A percentile compares a stretch with the other conserved stretches of the same genome.
These are phyloP conservation scores for Kazachstania viticola DNA, from an alignment of 805 yeast species.

Conservation along the genomic window DNA sequence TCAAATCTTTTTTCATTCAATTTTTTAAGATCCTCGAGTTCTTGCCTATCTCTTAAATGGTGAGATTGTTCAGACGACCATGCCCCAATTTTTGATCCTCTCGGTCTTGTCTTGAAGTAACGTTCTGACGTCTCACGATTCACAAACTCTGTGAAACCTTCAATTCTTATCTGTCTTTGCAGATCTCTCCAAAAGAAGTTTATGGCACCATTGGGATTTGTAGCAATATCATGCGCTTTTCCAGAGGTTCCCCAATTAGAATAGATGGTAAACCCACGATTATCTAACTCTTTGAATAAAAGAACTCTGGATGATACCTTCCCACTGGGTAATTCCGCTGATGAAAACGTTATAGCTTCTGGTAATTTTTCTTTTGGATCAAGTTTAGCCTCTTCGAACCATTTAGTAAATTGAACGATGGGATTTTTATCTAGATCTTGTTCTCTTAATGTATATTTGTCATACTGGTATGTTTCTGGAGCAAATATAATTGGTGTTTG, in stretches of 20 bases:
- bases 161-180: slow-evolving; percentile 89
- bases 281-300: slow-evolving; percentile 80
- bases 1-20: slow-evolving; percentile 46
- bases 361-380: slow-evolving; percentile 50
- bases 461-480: slow-evolving; percentile 81
- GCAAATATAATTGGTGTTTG: slow-evolving; percentile 43
- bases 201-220: slow-evolving; percentile 72
- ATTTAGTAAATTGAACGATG: slow-evolving; percentile 61
- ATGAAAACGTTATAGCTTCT: slow-evolving; percentile 78
- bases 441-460: slow-evolving; percentile 48
- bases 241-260: slow-evolving; percentile 88
- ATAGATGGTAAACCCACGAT: slow-evolving; percentile 72
- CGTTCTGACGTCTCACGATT: slow-evolving; percentile 60
- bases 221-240: slow-evolving; percentile 56
- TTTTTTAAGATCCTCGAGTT: slow-evolving; percentile 43
- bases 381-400: slow-evolving; percentile 72
- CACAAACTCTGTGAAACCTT: slow-evolving; percentile 70
- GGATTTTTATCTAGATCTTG: slow-evolving; percentile 48
- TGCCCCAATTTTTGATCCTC: slow-evolving; percentile 90
- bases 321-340: slow-evolving; percentile 85
- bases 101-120: slow-evolving; percentile 79
- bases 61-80: slow-evolving; percentile 90
- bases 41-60: slow-evolving; percentile 44
- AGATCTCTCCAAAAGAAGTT: slow-evolving; percentile 86
- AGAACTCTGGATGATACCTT: slow-evolving; percentile 77